These are phyloP conservation scores for Orobanche coerulescens DNA, from an alignment of 257 asterid genomes.

Conservation along the genomic window DNA sequence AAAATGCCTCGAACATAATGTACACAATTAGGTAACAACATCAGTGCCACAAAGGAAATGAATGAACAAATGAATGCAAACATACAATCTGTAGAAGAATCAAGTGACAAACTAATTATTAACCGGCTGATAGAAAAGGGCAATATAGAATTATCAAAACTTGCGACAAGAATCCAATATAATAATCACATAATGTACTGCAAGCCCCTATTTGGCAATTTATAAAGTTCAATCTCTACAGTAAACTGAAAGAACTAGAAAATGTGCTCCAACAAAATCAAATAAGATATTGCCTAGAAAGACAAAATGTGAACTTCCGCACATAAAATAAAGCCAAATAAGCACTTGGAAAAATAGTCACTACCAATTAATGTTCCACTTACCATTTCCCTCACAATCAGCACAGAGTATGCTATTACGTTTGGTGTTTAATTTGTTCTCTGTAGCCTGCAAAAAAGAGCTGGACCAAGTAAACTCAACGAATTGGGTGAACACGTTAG, in stretches of 20 bases:
- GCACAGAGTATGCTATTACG: constrained; percentile 34
- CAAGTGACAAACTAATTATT: too few species aligned
- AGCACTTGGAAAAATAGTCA: neutral
- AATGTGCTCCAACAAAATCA: neutral
- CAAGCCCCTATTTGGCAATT: neutral
- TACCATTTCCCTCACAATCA: constrained; percentile 53
- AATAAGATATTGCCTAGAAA: too few species aligned
- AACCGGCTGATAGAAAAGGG: too few species aligned
- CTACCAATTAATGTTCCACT: constrained; percentile 10
- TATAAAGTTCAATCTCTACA: neutral
- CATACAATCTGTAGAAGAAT: neutral
- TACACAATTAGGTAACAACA: neutral
- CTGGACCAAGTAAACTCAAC: constrained; percentile 2
- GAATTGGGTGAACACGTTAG: neutral
- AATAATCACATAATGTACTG: neutral
- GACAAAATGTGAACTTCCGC: neutral
- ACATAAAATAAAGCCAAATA: neutral
- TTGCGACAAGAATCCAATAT: neutral
- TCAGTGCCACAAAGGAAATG: neutral
- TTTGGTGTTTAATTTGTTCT: constrained; percentile 21
- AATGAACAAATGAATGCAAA: neutral
- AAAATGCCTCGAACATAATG: neutral
- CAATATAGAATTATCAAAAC: neutral
- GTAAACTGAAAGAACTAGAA: neutral
- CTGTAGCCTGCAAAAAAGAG: constrained; percentile 32